Evolutionary conservation across 306 rosid genomes (phyloP).

Genomic region (Ormosia semicastrata): DNA sequence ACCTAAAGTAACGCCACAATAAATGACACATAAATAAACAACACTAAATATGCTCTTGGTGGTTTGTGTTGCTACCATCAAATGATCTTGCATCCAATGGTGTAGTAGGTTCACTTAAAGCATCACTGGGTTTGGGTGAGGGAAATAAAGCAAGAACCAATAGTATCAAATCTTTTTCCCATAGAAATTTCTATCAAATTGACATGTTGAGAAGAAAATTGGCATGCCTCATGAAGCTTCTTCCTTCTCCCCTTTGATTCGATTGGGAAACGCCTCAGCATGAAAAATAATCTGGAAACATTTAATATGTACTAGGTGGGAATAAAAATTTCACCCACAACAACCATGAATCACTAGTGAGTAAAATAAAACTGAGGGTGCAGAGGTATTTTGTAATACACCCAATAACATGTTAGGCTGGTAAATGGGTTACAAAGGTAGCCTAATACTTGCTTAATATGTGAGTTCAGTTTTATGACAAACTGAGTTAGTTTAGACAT

Average conservation of each 20-base stretch:
- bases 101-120: too few species aligned
- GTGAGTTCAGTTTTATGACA: too few species aligned
- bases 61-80: too few species aligned
- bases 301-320: not conserved
- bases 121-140: too few species aligned
- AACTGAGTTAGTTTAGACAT: too few species aligned
- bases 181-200: conserved; percentile 1
- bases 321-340: not conserved
- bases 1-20: too few species aligned
- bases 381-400: conserved; percentile 21
- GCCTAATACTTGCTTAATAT: too few species aligned
- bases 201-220: conserved; percentile 28
- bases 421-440: too few species aligned
- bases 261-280: conserved; percentile 95
- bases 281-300: conserved; percentile 76
- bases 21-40: too few species aligned
- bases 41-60: too few species aligned
- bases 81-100: too few species aligned
- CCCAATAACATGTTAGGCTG: too few species aligned
- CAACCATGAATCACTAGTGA: conserved; percentile 14
- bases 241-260: conserved; percentile 98
- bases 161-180: not conserved
- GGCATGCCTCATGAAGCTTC: conserved; percentile 90
- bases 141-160: not conserved
- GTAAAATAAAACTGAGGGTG: conserved; percentile 12